Evolutionary conservation across 768 basidiomycete genomes (phyloP).

Genomic region (Tulasnella sp.): DNA sequence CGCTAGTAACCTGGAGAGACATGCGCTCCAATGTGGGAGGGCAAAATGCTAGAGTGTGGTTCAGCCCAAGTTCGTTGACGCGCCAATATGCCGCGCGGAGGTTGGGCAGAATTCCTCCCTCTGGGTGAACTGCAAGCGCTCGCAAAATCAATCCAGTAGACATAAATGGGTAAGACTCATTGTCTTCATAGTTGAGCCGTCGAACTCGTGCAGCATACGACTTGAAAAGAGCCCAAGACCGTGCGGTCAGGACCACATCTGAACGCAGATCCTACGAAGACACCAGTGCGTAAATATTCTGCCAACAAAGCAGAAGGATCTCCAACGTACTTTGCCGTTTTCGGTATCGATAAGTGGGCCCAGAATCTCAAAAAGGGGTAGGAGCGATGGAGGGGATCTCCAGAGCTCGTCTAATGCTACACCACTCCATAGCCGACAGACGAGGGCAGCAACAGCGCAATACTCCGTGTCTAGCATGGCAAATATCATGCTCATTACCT

Average conservation of each 20-base stretch:
- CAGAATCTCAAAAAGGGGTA: background rate
- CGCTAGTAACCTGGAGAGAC: background rate
- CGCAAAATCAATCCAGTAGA: background rate
- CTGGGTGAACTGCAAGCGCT: background rate
- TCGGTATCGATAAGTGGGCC: background rate
- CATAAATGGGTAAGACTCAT: background rate
- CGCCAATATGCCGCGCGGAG: background rate
- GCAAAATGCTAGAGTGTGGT: background rate
- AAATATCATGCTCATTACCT: background rate
- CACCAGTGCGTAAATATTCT: background rate
- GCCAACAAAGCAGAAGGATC: background rate
- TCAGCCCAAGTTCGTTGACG: background rate
- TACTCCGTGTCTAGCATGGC: background rate
- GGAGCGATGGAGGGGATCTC: background rate
- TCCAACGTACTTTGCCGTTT: background rate
- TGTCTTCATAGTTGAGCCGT: background rate
- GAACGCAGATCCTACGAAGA: background rate
- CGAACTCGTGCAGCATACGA: background rate
- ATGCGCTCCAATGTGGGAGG: background rate
- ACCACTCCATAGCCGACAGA: slow-evolving; percentile 7
- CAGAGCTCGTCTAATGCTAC: slow-evolving; percentile 16
- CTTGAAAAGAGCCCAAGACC: background rate
- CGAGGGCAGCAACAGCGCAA: background rate
- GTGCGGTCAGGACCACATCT: background rate
- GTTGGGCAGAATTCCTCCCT: background rate